A percentile compares a stretch with the other conserved stretches of the same genome.
phyloP scores from a whole-genome alignment of 139 green algal genomes.

The Coccomyxa sp. region DNA sequence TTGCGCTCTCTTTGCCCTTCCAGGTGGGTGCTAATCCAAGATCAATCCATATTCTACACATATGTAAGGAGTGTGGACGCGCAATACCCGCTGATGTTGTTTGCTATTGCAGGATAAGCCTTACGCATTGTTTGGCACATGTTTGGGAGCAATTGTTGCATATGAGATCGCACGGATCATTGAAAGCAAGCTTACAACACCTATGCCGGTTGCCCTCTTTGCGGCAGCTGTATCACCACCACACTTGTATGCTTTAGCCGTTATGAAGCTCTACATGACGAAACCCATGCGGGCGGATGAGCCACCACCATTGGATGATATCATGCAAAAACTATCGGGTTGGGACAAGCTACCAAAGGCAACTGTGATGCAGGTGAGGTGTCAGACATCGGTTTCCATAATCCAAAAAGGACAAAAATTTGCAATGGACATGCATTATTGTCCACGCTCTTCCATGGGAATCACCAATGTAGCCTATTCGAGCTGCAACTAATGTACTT shows the following conservation, averaged over 20 bases:
- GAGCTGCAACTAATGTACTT: neutral
- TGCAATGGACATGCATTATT: too few relatives aligned
- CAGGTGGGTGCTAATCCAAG: slow-evolving; percentile 4
- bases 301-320: slow-evolving; percentile 17
- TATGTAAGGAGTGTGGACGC: too few relatives aligned
- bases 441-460: too few relatives aligned
- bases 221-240: slow-evolving; percentile 39
- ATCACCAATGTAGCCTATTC: too few relatives aligned
- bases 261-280: slow-evolving; percentile 35
- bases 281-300: slow-evolving; percentile 9
- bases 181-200: neutral
- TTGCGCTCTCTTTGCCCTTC: slow-evolving; percentile 27
- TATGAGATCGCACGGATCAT: slow-evolving; percentile 32
- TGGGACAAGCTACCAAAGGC: slow-evolving; percentile 27
- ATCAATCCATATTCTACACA: too few relatives aligned
- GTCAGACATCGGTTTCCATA: too few relatives aligned
- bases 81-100: neutral
- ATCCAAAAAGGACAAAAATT: too few relatives aligned
- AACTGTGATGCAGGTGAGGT: slow-evolving; percentile 20
- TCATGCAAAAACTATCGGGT: slow-evolving; percentile 20
- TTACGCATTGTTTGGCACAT: slow-evolving; percentile 43
- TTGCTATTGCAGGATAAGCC: slow-evolving; percentile 25
- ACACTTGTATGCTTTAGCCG: slow-evolving; percentile 33
- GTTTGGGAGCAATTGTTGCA: slow-evolving; percentile 38
- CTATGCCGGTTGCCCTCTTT: slow-evolving; percentile 29